Conservation (phyloP, 2,329 filamentous ascomycete genomes). For the Penicillium sp. region DNA sequence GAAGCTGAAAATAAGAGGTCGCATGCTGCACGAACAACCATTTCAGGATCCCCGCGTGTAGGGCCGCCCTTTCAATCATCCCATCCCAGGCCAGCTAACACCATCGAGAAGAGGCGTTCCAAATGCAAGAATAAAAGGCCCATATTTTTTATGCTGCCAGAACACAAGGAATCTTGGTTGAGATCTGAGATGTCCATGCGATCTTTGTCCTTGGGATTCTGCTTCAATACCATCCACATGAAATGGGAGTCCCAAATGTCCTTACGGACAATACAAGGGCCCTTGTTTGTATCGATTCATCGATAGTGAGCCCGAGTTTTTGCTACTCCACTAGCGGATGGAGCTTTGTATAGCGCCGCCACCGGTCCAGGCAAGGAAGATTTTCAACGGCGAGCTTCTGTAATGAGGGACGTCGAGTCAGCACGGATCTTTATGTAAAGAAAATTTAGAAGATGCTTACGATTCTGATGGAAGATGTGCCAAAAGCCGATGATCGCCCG, state of each 20-base stretch:
- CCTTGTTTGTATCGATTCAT: conserved; percentile 85
- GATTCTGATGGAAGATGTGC: conserved; percentile 73
- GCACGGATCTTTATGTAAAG: neutral
- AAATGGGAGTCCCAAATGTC: conserved; percentile 77
- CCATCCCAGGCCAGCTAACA: conserved; percentile 75
- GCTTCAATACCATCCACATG: conserved; percentile 87
- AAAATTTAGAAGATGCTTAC: neutral
- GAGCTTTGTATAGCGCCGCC: conserved; percentile 81
- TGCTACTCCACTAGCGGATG: conserved; percentile 81
- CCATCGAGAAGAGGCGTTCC: conserved; percentile 70
- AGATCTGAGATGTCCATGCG: conserved; percentile 83
- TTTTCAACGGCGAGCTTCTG: conserved; percentile 69
- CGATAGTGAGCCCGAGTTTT: conserved; percentile 80
- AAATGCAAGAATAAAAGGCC: conserved; percentile 74
- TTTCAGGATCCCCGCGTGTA: conserved; percentile 82
- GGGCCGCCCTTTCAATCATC: conserved; percentile 78
- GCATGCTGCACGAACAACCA: conserved; percentile 90
- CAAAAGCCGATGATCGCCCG: conserved; percentile 79
- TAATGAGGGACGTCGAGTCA: conserved; percentile 33
- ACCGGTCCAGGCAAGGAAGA: conserved; percentile 76
- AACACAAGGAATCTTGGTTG: conserved; percentile 80
- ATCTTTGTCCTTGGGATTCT: conserved; percentile 74
- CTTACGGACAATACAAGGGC: conserved; percentile 86
- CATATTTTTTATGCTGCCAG: conserved; percentile 82
- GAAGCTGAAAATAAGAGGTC: conserved; percentile 89